phyloP scores from a whole-genome alignment of 176 grass and related monocot species.

The Stipa capillata region DNA sequence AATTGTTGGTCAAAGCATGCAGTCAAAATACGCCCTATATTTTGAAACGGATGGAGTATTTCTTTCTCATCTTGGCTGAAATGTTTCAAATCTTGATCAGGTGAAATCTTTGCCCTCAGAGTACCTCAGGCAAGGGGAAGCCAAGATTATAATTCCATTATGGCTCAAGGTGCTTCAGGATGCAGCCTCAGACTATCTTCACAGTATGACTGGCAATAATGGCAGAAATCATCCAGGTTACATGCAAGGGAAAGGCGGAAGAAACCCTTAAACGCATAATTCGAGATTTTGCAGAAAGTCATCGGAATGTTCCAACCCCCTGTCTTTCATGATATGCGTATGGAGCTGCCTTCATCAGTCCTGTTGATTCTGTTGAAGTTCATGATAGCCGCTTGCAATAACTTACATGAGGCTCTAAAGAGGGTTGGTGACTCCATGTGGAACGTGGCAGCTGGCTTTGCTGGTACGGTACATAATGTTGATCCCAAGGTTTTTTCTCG shows the following conservation, averaged over 20 bases:
- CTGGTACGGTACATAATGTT: not conserved
- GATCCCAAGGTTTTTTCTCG: not conserved
- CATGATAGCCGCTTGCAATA: not conserved
- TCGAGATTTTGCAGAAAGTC: constrained; percentile 82
- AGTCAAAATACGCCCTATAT: too few species aligned
- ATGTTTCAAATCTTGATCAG: constrained; percentile 33
- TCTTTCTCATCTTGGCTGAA: not conserved
- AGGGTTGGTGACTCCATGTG: not conserved
- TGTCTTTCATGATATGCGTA: constrained; percentile 22
- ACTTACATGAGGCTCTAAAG: not conserved
- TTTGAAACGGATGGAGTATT: too few species aligned
- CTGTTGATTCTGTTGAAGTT: not conserved
- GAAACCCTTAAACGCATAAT: constrained; percentile 79
- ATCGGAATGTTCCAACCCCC: constrained; percentile 50
- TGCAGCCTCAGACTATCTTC: constrained; percentile 82
- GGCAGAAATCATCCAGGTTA: constrained; percentile 43
- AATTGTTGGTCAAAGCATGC: too few species aligned
- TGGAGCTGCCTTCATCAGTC: not conserved
- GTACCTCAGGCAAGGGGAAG: constrained; percentile 85
- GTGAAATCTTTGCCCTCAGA: constrained; percentile 64
- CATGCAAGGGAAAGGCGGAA: constrained; percentile 92
- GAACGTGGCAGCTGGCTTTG: not conserved
- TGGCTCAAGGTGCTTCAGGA: constrained; percentile 76
- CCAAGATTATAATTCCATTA: constrained; percentile 49
- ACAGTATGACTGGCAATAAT: constrained; percentile 50